These are phyloP conservation scores for Mortierella antarctica DNA, from an alignment of 192 early-diverging fungal species.

Conservation along the genomic window DNA sequence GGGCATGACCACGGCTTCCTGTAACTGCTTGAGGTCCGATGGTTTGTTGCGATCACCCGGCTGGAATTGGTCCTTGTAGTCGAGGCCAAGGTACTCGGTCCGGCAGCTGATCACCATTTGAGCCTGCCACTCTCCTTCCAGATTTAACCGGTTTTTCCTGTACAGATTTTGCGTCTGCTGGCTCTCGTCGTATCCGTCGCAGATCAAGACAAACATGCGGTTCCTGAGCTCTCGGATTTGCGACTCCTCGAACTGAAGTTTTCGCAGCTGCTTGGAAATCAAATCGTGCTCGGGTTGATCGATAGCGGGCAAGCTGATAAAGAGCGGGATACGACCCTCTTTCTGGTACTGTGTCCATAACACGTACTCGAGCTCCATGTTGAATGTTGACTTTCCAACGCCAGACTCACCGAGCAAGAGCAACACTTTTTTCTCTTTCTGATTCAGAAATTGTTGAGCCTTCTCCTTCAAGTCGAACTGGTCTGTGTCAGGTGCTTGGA, in stretches of 20 bases:
- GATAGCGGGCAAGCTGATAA: conserved; percentile 4
- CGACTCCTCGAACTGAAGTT: background rate
- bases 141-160: background rate
- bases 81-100: background rate
- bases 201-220: conserved; percentile 11
- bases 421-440: background rate
- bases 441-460: background rate
- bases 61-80: background rate
- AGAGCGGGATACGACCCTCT: background rate
- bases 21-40: background rate
- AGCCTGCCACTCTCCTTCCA: background rate
- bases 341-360: background rate
- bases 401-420: conserved; percentile 2
- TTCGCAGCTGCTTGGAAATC: conserved; percentile 1
- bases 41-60: background rate
- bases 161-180: background rate
- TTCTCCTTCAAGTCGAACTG: background rate
- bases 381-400: conserved; percentile 7
- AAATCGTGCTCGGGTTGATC: background rate
- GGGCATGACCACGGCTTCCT: conserved; percentile 7
- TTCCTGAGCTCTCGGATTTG: conserved; percentile 13
- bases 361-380: background rate
- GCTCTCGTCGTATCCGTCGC: conserved; percentile 18
- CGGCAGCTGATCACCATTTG: conserved; percentile 16
- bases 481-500: background rate